These are phyloP conservation scores for Themeda triandra DNA, from an alignment of 176 grass and related monocot species.

Conservation along the genomic window DNA sequence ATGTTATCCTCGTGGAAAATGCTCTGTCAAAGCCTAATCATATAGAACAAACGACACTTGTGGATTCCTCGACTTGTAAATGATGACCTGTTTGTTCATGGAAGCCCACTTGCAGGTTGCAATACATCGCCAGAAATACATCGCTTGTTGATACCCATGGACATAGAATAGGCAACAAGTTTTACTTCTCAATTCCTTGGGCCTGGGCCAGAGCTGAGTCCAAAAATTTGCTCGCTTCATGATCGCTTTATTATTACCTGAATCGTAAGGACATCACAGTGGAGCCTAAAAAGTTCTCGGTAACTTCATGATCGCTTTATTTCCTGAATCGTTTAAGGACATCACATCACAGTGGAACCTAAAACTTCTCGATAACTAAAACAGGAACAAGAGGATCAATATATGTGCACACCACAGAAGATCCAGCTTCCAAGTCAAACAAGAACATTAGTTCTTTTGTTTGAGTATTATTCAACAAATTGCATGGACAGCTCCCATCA, in stretches of 20 bases:
- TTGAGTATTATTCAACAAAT: background rate
- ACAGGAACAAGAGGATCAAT: background rate
- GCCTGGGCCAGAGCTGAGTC: background rate
- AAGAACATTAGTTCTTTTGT: background rate
- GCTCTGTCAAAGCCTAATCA: background rate
- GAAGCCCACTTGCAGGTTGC: conserved; percentile 11
- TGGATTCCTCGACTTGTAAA: background rate
- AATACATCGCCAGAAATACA: background rate
- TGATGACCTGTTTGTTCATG: background rate
- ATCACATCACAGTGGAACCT: background rate
- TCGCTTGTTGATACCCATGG: background rate
- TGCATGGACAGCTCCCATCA: background rate
- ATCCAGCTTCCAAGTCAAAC: background rate
- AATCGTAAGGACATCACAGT: background rate
- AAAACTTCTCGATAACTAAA: background rate
- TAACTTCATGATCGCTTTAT: background rate
- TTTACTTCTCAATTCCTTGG: background rate
- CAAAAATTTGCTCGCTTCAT: background rate
- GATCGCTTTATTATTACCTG: background rate
- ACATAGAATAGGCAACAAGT: background rate
- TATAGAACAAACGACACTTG: background rate
- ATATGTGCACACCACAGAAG: background rate
- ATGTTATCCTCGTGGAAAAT: conserved; percentile 1
- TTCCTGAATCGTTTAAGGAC: background rate
- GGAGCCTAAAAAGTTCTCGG: background rate